Base-by-base conservation (phyloP, 2,329 filamentous ascomycete genomes). In the Uncinocarpus reesii region DNA sequence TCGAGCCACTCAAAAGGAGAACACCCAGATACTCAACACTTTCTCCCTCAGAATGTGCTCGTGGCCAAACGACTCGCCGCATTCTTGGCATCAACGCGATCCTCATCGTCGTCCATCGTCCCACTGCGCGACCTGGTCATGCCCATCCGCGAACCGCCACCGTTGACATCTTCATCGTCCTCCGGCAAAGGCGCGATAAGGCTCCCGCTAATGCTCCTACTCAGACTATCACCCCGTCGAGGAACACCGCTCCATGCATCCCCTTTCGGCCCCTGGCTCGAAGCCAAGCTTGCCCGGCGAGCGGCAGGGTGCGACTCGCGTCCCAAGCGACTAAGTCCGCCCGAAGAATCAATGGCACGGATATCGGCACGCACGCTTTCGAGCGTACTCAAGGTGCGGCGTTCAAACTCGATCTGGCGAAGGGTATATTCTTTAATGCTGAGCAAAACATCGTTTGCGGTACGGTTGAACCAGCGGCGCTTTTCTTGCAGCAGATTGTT, bases 191-290 rank as follows among this genome's bases (percentile, higher is more conserved):
- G 74, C n/a, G 77, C 71, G 54, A 81, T 77, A 54, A 85, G 77
- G 61, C 80, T 84, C 41, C 83, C 81, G 48, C 84, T 87, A 55
- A 89, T 75, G 62, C 82, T 89, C 58, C 88, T 77, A 60, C 78
- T 83, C 48, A 87, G 68, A n/a, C 81, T 82, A 58, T 94, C 86
- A 24, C 82, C 80, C 48, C 86, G 78, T 53, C 92, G 78, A 29
- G 89, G 86, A 23, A 95, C 88, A 50, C 92, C 92, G 59, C 87
- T 95, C 92, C 92, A 98, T 13, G 92, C 84, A 65, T 98, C 92
- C n/a, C 92, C 92, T 70, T 94, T 94, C 42, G 92, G 90, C 0
- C 92, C 92, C 68, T 98, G 92, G 59, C 85, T 92, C 40, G 86
- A 85, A 13, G 86, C 85, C 56, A 95, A 69, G 65, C 80, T 90